A percentile compares a stretch with the other conserved stretches of the same genome.
These are phyloP conservation scores for Fusarium siculi DNA, from an alignment of 2,329 filamentous ascomycete species.

Conservation along the genomic window DNA sequence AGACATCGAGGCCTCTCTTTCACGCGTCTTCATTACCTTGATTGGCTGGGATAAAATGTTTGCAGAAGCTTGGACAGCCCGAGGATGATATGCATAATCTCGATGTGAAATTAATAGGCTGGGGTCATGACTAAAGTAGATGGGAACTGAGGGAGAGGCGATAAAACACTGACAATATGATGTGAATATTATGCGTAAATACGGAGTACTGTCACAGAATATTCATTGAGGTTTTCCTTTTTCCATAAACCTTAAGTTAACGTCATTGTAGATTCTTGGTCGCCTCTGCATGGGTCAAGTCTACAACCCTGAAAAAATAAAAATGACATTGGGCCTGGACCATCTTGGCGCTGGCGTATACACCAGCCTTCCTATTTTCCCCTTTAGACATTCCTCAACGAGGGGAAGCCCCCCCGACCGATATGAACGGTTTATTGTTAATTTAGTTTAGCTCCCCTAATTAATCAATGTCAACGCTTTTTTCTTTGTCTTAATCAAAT, in stretches of 20 bases:
- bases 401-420: slow-evolving; percentile 19
- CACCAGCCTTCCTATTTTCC: slow-evolving; percentile 29
- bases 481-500: background rate
- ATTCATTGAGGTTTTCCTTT: background rate
- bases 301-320: slow-evolving; percentile 7
- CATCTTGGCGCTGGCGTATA: slow-evolving; percentile 15
- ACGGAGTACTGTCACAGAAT: background rate
- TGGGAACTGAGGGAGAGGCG: background rate
- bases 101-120: background rate
- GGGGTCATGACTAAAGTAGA: background rate
- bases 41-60: background rate
- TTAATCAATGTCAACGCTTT: slow-evolving; percentile 6
- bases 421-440: slow-evolving; percentile 16
- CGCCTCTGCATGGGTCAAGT: background rate
- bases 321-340: background rate
- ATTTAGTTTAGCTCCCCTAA: slow-evolving; percentile 24
- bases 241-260: slow-evolving; percentile 3
- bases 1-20: background rate
- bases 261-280: slow-evolving; percentile 9
- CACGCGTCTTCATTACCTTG: background rate
- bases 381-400: slow-evolving; percentile 19
- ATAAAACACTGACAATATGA: background rate
- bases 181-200: background rate
- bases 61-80: background rate
- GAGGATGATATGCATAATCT: background rate